A percentile compares a stretch with the other conserved stretches of the same genome.
Evolutionary conservation across 2,329 filamentous ascomycete genomes (phyloP).

Genomic region (Gaeumannomyces sp.): DNA sequence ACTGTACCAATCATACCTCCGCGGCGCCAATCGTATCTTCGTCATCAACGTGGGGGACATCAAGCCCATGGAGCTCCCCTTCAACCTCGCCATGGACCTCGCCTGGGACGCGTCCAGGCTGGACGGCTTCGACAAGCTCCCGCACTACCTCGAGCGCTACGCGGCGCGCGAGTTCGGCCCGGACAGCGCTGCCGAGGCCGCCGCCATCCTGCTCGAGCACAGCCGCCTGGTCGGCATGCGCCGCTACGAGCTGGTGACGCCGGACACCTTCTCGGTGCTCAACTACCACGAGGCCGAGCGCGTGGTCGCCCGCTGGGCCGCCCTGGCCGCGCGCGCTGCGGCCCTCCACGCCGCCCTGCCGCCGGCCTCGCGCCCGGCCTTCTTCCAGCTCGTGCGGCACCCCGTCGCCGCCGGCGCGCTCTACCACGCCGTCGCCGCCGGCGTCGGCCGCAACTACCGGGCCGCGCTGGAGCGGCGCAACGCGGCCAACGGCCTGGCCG

Average conservation of each 20-base stretch:
- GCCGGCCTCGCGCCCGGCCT: conserved; percentile 45
- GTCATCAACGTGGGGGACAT: conserved; percentile 63
- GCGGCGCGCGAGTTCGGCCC: conserved; percentile 50
- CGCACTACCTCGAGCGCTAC: conserved; percentile 47
- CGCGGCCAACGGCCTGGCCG: conserved; percentile 47
- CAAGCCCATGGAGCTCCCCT: conserved; percentile 58
- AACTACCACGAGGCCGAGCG: conserved; percentile 60
- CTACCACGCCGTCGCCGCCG: conserved; percentile 47
- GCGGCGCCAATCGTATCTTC: conserved; percentile 56
- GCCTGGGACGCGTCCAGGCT: conserved; percentile 54
- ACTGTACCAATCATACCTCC: conserved; percentile 53
- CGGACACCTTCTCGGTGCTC: conserved; percentile 51
- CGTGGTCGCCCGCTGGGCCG: conserved; percentile 48
- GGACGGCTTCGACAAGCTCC: conserved; percentile 49
- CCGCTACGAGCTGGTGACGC: conserved; percentile 57
- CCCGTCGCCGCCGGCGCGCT: conserved; percentile 52
- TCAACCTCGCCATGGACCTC: conserved; percentile 62
- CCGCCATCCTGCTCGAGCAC: conserved; percentile 48
- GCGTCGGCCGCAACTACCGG: conserved; percentile 43
- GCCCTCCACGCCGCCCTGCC: conserved; percentile 48
- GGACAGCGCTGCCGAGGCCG: conserved; percentile 38
- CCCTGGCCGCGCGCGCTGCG: conserved; percentile 47
- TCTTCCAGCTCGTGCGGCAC: conserved; percentile 57
- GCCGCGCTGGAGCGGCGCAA: conserved; percentile 49
- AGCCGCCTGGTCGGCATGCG: conserved; percentile 33